Base-by-base conservation (phyloP, 768 basidiomycete genomes). In the Myochromella boudieri region DNA sequence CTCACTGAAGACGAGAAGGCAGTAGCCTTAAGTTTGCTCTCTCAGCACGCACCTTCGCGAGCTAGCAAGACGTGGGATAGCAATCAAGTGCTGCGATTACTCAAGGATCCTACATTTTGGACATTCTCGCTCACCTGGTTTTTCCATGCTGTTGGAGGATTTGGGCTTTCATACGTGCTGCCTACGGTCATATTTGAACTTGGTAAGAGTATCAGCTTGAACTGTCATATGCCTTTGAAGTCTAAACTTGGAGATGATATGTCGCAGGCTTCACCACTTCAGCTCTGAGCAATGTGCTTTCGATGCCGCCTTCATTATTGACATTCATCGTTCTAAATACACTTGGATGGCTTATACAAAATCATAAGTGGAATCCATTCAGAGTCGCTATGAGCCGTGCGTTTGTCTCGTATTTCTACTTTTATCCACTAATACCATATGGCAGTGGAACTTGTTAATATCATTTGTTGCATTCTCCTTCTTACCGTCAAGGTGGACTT, bases 111-210 rank as follows among this genome's bases (percentile, higher is more conserved):
- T 3, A 45, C 47, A 12, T 49, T 49, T 28, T 49, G 52, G 48
- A 42, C 47, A 1, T 53, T 39, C 29, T 44, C 39, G 22, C 12
- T 38, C 10, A 43, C 49, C 27, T 46, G 36, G 40, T 53, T 53
- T 36, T 53, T 32, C 40, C 52, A 53, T 27, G 47, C 52, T 2
- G 52, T 53, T 6, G 52, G 52, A 21, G 52, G 52, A 10, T 53
- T 49, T 14, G 52, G 52, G 15, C 41, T 53, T 6, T 40, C 52
- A 6, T 53, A 42, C 21, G 52, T 44, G 2, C 27, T 53, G 22
- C 52, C 52, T 1, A 53, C 52, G 3, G 43, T 53, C 8, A 53
- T 53, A 32, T 53, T 32, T 22, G 34, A 53, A 32, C 33, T 53
- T 26, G 47, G 52, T 46, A 8, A 34, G 47, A 21, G 10, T 12